phyloP scores from a whole-genome alignment of 805 yeast species.

The Cyberlindnera sargentensis region DNA sequence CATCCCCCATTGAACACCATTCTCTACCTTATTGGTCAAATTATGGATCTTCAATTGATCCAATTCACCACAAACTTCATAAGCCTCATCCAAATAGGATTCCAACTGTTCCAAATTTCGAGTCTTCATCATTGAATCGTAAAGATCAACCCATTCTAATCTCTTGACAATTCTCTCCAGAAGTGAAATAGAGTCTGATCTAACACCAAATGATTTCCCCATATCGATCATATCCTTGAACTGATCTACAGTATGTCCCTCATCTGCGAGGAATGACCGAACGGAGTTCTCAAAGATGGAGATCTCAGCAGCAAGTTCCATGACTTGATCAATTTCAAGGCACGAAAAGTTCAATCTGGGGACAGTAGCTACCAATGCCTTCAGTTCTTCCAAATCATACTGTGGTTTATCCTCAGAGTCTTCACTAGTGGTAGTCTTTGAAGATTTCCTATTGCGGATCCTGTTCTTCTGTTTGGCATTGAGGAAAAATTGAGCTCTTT shows the following conservation, averaged over 20 bases:
- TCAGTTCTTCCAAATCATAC: constrained; percentile 12
- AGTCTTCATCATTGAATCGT: constrained; percentile 14
- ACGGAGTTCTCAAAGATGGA: constrained; percentile 44
- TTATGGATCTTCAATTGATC: constrained; percentile 12
- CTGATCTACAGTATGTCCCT: constrained; percentile 32
- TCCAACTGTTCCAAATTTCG: constrained; percentile 18
- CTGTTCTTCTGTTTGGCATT: constrained; percentile 35
- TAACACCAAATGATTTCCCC: constrained; percentile 56
- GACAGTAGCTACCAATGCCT: constrained; percentile 35
- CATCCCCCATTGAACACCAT: not conserved
- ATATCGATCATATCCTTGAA: constrained; percentile 45
- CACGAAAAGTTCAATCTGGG: constrained; percentile 44
- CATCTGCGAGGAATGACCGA: constrained; percentile 28
- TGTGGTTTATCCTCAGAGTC: constrained; percentile 4
- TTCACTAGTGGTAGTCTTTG: constrained; percentile 3
- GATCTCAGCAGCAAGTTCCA: constrained; percentile 46
- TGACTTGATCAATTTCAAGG: constrained; percentile 53
- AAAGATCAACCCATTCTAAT: constrained; percentile 32
- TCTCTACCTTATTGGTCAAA: constrained; percentile 2
- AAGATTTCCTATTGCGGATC: constrained; percentile 16
- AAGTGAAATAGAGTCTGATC: constrained; percentile 39
- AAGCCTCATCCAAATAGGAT: constrained; percentile 22
- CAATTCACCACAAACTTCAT: constrained; percentile 16
- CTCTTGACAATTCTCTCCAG: constrained; percentile 33
- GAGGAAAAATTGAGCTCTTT: constrained; percentile 46